Conservation (phyloP, 208 protist genomes). For the Novymonas esmeraldas region DNA sequence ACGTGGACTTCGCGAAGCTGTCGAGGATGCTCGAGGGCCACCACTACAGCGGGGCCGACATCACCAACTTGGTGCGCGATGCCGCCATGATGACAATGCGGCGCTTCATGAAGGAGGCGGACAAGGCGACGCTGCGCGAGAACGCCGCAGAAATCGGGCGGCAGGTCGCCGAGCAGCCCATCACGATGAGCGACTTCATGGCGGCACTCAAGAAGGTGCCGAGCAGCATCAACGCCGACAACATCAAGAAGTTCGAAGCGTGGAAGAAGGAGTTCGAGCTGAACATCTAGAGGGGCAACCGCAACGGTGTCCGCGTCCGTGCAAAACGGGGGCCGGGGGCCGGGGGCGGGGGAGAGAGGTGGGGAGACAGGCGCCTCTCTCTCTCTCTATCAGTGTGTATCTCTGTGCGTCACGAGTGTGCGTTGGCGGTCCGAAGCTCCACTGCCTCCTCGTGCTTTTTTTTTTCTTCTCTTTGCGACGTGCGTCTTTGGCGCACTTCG, state of each 20-base stretch:
- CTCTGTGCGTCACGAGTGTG: too few relatives aligned
- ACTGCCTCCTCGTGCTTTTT: too few relatives aligned
- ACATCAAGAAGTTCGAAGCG: slow-evolving; percentile 86
- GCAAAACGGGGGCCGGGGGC: too few relatives aligned
- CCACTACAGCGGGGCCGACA: slow-evolving; percentile 92
- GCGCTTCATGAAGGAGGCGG: slow-evolving; percentile 81
- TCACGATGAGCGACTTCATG: slow-evolving; percentile 87
- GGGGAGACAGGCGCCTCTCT: too few relatives aligned
- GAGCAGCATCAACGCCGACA: slow-evolving; percentile 83
- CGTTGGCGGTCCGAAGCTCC: too few relatives aligned
- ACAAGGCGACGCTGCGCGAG: slow-evolving; percentile 69
- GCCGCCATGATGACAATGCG: slow-evolving; percentile 94
- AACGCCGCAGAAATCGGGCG: slow-evolving; percentile 83
- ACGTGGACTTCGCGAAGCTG: slow-evolving; percentile 82
- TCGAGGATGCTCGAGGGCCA: slow-evolving; percentile 79
- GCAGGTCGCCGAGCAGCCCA: slow-evolving; percentile 80
- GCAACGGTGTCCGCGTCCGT: too few relatives aligned
- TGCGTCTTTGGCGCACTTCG: too few relatives aligned
- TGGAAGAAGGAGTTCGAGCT: slow-evolving; percentile 91
- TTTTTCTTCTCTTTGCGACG: too few relatives aligned
- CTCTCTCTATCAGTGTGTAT: too few relatives aligned
- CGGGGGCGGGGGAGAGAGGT: too few relatives aligned
- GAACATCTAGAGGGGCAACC: slow-evolving; percentile 45
- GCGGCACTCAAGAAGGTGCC: slow-evolving; percentile 82
- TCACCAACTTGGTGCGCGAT: slow-evolving; percentile 91